Conservation (phyloP, 306 rosid species). For the Lagenaria siceraria region DNA sequence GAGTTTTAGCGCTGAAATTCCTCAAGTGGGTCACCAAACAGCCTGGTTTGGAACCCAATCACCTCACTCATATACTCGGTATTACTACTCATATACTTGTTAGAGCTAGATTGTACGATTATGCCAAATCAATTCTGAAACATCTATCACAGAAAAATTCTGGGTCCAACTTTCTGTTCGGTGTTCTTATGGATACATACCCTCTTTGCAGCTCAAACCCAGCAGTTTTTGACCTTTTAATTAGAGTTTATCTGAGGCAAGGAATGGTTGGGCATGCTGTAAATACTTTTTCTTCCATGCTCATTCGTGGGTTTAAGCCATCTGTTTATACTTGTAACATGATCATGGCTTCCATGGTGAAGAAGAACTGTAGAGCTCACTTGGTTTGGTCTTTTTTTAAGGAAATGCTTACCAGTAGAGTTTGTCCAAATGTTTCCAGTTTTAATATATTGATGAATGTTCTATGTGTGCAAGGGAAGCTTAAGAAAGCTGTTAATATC, state of each 20-base stretch:
- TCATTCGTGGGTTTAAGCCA: constrained; percentile 45
- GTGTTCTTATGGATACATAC: constrained; percentile 59
- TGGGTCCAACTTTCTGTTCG: constrained; percentile 37
- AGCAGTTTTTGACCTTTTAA: constrained; percentile 61
- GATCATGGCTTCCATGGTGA: constrained; percentile 56
- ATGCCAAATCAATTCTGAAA: constrained; percentile 42
- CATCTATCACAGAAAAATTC: constrained; percentile 30
- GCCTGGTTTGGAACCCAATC: constrained; percentile 53
- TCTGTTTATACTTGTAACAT: constrained; percentile 62
- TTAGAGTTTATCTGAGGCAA: constrained; percentile 48
- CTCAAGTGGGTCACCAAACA: constrained; percentile 57
- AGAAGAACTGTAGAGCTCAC: constrained; percentile 29
- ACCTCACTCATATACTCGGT: constrained; percentile 42
- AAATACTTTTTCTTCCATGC: constrained; percentile 44
- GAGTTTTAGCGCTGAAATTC: constrained; percentile 56
- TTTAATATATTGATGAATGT: constrained; percentile 49
- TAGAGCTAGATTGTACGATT: constrained; percentile 57
- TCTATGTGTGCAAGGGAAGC: constrained; percentile 48
- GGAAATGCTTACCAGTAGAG: constrained; percentile 42
- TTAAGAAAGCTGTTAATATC: constrained; percentile 41
- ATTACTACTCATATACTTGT: constrained; percentile 59
- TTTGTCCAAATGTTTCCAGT: constrained; percentile 49
- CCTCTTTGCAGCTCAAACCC: constrained; percentile 61
- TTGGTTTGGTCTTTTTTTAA: constrained; percentile 51
- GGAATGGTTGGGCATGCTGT: constrained; percentile 50